These are phyloP conservation scores for sweet orange (Citrus sinensis) DNA, from an alignment of 345 rosid genomes.

Conservation along the genomic window DNA sequence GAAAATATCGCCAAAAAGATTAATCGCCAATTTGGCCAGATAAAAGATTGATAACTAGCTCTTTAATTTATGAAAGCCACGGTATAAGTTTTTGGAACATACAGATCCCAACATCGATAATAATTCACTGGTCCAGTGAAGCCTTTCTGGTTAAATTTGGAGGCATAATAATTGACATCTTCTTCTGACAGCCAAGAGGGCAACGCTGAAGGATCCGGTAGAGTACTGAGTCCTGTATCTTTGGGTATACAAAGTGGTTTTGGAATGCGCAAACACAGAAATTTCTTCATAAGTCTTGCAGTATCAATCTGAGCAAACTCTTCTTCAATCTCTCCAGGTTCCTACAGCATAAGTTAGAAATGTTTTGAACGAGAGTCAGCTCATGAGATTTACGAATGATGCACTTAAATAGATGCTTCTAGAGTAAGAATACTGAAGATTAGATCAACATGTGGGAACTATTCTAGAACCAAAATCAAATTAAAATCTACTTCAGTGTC, in stretches of 20 bases:
- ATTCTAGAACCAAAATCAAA: not conserved
- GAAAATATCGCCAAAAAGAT: not conserved
- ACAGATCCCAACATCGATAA: conserved; percentile 69
- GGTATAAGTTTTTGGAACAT: conserved; percentile 19
- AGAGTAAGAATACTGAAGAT: not conserved
- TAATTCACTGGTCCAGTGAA: conserved; percentile 84
- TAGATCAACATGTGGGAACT: not conserved
- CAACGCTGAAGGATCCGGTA: conserved; percentile 41
- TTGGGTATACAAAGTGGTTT: conserved; percentile 56
- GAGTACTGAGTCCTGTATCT: conserved; percentile 47
- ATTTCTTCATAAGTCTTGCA: conserved; percentile 36
- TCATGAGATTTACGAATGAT: not conserved
- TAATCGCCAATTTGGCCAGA: not conserved
- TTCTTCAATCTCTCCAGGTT: conserved; percentile 65
- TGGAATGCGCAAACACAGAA: conserved; percentile 41
- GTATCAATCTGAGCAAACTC: conserved; percentile 68
- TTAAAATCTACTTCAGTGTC: not conserved
- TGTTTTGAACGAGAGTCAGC: not conserved
- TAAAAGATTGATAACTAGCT: not conserved
- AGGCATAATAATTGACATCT: conserved; percentile 55
- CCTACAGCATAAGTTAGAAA: conserved; percentile 35
- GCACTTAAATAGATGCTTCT: not conserved
- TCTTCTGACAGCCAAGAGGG: conserved; percentile 77
- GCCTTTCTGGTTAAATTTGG: conserved; percentile 59
- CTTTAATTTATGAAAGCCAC: not conserved